Percentiles rank a stretch among this genome's conserved stretches.
phyloP scores from a whole-genome alignment of 1,284 basidiomycete species.

The Phlebopus sp. region DNA sequence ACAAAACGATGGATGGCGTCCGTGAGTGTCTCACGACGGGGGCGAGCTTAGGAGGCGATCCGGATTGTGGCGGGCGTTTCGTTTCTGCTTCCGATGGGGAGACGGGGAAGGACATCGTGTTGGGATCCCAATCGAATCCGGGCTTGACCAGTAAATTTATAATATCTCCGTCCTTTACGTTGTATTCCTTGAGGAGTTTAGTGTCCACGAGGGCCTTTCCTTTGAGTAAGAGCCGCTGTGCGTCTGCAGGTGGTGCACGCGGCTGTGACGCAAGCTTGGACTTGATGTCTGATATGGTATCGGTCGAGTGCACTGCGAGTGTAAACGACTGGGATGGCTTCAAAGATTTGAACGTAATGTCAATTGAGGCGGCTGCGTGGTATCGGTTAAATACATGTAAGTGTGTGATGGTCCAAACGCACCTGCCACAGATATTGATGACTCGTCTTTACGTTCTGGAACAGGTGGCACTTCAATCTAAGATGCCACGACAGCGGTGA shows the following conservation, averaged over 20 bases:
- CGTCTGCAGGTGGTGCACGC: slow-evolving; percentile 65
- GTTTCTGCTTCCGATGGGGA: slow-evolving; percentile 18
- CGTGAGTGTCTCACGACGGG: slow-evolving; percentile 47
- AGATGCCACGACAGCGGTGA: slow-evolving; percentile 4
- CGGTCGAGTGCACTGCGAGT: slow-evolving; percentile 68
- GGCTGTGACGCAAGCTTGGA: slow-evolving; percentile 60
- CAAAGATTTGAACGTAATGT: slow-evolving; percentile 81
- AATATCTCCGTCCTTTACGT: slow-evolving; percentile 72
- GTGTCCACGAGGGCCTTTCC: slow-evolving; percentile 87
- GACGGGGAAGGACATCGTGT: slow-evolving; percentile 29
- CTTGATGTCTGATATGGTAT: slow-evolving; percentile 81
- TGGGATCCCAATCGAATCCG: slow-evolving; percentile 64
- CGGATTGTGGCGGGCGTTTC: slow-evolving; percentile 11
- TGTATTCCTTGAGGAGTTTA: slow-evolving; percentile 88
- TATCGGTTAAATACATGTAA: slow-evolving; percentile 13
- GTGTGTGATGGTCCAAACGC: slow-evolving; percentile 14
- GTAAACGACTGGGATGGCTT: slow-evolving; percentile 81
- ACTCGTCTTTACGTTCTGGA: slow-evolving; percentile 45
- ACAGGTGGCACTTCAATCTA: slow-evolving; percentile 60
- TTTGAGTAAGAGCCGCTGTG: slow-evolving; percentile 83
- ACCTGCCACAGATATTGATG: slow-evolving; percentile 36
- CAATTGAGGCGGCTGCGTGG: slow-evolving; percentile 47
- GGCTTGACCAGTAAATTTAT: slow-evolving; percentile 85
- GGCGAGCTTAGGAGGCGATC: slow-evolving; percentile 27
- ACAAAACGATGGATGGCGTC: slow-evolving; percentile 72